Conservation (phyloP, 2,329 filamentous ascomycete species). For the Rutstroemia sp. region DNA sequence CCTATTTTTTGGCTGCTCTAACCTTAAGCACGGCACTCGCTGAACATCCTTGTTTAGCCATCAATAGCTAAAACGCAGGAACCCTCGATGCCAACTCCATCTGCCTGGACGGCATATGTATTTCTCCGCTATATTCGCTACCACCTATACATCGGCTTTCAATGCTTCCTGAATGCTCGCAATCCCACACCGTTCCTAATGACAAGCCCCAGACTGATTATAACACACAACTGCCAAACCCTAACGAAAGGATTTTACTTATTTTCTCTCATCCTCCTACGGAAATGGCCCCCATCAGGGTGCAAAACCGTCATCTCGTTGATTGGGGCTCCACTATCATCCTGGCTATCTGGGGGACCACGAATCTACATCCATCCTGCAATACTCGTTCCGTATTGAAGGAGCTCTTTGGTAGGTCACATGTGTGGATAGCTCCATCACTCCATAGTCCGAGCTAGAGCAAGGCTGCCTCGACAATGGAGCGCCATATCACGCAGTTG, state of each 20-base stretch:
- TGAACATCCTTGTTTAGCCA: no score
- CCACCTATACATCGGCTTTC: background rate
- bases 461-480: constrained; percentile 18
- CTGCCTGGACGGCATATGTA: background rate
- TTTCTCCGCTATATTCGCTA: background rate
- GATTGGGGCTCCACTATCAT: constrained; percentile 1
- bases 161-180: background rate
- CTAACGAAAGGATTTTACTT: background rate
- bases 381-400: background rate
- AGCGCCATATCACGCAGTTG: constrained; percentile 3
- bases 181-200: background rate
- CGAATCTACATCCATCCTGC: constrained; percentile 6
- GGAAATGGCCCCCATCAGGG: constrained; percentile 1
- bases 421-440: constrained; percentile 15
- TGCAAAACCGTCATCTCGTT: background rate
- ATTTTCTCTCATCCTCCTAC: background rate
- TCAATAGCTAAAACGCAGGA: background rate
- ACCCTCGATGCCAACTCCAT: background rate
- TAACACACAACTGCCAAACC: background rate
- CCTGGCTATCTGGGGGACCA: constrained; percentile 1
- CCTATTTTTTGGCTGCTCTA: background rate
- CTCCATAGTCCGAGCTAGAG: constrained; percentile 9
- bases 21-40: no score
- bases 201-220: background rate
- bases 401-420: constrained; percentile 12